These are phyloP conservation scores for Pulchroboletus neoregius DNA, from an alignment of 1,284 basidiomycete species.

Conservation along the genomic window DNA sequence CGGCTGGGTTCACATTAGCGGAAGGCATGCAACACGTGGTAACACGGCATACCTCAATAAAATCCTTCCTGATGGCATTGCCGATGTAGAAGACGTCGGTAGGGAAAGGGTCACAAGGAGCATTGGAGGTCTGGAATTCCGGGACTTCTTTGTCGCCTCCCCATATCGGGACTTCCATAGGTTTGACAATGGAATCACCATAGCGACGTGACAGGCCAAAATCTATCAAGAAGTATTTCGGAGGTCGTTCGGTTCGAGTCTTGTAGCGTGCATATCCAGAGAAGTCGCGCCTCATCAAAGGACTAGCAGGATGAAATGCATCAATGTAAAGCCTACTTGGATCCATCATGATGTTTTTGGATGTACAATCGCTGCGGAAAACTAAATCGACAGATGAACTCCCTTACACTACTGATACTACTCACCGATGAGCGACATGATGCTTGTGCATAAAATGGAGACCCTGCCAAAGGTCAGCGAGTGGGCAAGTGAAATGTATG, in stretches of 20 bases:
- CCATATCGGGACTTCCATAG: conserved; percentile 17
- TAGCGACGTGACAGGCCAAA: conserved; percentile 27
- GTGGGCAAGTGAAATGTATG: too few species aligned
- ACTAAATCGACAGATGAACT: neutral
- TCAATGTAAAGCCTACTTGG: conserved; percentile 26
- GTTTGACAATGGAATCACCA: conserved; percentile 17
- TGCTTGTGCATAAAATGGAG: conserved; percentile 25
- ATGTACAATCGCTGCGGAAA: conserved; percentile 13
- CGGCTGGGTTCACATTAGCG: neutral
- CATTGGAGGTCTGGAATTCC: neutral
- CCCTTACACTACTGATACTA: neutral
- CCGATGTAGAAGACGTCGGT: conserved; percentile 22
- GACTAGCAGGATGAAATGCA: conserved; percentile 24
- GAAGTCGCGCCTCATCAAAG: conserved; percentile 17
- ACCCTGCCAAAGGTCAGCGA: conserved; percentile 10
- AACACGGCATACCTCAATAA: conserved; percentile 17
- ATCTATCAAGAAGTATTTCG: conserved; percentile 3
- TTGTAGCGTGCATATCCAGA: conserved; percentile 16
- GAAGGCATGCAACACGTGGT: too few species aligned
- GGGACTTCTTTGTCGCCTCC: conserved; percentile 32
- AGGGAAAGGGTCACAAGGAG: neutral
- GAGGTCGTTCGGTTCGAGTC: conserved; percentile 12
- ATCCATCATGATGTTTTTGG: conserved; percentile 38
- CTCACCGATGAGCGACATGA: conserved; percentile 23
- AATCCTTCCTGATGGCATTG: neutral